Percentiles rank a stretch among this genome's conserved stretches.
Conservation (phyloP, 495 filamentous ascomycete genomes). For the Hypoxylon trugodes region DNA sequence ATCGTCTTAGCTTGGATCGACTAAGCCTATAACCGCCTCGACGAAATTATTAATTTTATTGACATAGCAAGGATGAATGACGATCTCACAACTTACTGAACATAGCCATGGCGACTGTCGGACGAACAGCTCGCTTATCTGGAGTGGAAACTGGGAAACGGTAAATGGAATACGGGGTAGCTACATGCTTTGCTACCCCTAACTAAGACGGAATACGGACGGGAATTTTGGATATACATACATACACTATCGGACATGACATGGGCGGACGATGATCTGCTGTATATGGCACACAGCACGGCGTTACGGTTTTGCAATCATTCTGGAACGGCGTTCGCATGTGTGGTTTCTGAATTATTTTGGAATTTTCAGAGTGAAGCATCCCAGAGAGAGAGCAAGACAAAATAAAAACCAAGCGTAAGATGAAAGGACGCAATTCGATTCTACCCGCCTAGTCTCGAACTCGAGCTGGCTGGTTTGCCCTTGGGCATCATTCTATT, state of each 20-base stretch:
- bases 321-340: constrained; percentile 27
- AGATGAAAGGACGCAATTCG: constrained; percentile 4
- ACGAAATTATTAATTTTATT: neutral
- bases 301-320: constrained; percentile 24
- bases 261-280: constrained; percentile 2
- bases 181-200: neutral
- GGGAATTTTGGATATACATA: constrained; percentile 1
- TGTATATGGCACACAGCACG: constrained; percentile 23
- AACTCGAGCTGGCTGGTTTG: neutral
- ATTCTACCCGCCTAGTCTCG: neutral
- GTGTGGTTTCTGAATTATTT: no score
- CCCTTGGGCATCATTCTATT: no score
- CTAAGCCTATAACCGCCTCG: constrained; percentile 58
- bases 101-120: neutral
- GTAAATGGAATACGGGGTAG: constrained; percentile 4
- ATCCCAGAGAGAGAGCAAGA: neutral
- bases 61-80: neutral
- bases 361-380: no score
- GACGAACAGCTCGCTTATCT: neutral
- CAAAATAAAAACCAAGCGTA: constrained; percentile 11
- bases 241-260: constrained; percentile 7
- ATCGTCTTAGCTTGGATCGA: constrained; percentile 64
- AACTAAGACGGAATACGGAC: neutral
- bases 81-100: neutral
- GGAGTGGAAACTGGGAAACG: neutral